Evolutionary conservation across 2,329 filamentous ascomycete genomes (phyloP).

Genomic region (Alternaria consortialis): DNA sequence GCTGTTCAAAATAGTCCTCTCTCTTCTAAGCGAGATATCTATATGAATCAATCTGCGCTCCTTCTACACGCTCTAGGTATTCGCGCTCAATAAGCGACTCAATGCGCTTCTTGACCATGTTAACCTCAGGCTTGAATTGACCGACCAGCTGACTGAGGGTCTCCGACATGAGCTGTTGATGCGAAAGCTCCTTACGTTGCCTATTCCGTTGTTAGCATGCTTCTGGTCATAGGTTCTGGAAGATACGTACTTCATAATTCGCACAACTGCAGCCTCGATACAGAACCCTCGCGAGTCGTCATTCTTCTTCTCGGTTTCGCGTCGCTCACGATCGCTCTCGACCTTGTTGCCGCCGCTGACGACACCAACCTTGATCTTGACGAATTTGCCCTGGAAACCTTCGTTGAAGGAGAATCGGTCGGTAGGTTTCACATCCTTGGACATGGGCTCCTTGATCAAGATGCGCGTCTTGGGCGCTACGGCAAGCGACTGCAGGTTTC

Average conservation of each 20-base stretch:
- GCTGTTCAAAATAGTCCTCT: background rate
- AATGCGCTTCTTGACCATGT: slow-evolving; percentile 82
- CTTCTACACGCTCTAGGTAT: slow-evolving; percentile 80
- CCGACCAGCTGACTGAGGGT: slow-evolving; percentile 73
- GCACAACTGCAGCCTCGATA: slow-evolving; percentile 78
- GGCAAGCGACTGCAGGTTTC: slow-evolving; percentile 82
- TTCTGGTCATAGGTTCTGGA: background rate
- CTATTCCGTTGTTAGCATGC: slow-evolving; percentile 55
- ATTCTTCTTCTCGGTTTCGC: slow-evolving; percentile 78
- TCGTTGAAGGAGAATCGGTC: slow-evolving; percentile 87
- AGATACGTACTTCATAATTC: slow-evolving; percentile 83
- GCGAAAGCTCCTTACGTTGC: slow-evolving; percentile 75
- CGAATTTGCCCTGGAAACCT: slow-evolving; percentile 79
- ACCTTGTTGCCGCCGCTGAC: slow-evolving; percentile 84
- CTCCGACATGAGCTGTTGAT: slow-evolving; percentile 75
- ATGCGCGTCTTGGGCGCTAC: slow-evolving; percentile 85
- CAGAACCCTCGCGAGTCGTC: slow-evolving; percentile 75
- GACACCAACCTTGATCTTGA: slow-evolving; percentile 89
- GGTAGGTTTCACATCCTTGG: slow-evolving; percentile 76
- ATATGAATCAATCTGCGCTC: slow-evolving; percentile 69
- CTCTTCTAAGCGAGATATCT: slow-evolving; percentile 72
- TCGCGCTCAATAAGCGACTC: slow-evolving; percentile 80
- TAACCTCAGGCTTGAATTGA: slow-evolving; percentile 79
- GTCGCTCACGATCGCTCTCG: slow-evolving; percentile 73
- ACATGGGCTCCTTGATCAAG: slow-evolving; percentile 80